Evolutionary conservation across 306 rosid species (phyloP), one percentile per base, ranked within the genome.

Genomic region (Prunus mira): DNA sequence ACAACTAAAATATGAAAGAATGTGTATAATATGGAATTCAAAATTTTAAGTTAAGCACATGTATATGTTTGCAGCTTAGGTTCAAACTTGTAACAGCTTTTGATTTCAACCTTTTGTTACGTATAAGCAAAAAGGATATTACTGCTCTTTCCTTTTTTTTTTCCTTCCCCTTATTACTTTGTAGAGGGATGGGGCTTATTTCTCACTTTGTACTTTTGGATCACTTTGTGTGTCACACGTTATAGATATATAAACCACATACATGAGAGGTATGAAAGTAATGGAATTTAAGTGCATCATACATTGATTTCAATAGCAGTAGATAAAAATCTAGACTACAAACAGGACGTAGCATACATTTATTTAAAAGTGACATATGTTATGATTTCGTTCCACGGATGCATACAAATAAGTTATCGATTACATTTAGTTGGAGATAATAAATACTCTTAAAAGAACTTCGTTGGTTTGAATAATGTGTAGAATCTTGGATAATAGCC

Each of bases 371-470:
- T 17, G 55, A 38, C 43, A 38, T 38, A 38, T 38, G 43, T 38
- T 38, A 38, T 7, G 43, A 38, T 38, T 38, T 38, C 9, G 9
- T 38, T 38, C 43, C 43, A 38, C 43, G 9, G 43, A 38, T 38
- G 43, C 9, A 7, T 38, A 38, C 43, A 38, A 38, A 38, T 38
- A 38, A 38, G 43, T 38, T 38, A 7, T 38, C 43, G 2, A 38
- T 38, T 7, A 38, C 43, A 38, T 70, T 32, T 70, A 30, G 74
- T 51, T n/a, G 30, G 61, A 70, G 63, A 51, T 52, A 51, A 70
- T 52, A 51, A 50, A 28, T 70, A 30, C 30, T 30, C 47, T 4
- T 30, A 22, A 30, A 25, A 70, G 14, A 52, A 6, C 9, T 17
- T 25, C 13, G 8, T 64, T 65, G 9, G 47, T 18, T 1, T 46